A percentile compares a stretch with the other conserved stretches of the same genome.
Conservation (phyloP, 495 filamentous ascomycete genomes). For the Penicillium alfredii region DNA sequence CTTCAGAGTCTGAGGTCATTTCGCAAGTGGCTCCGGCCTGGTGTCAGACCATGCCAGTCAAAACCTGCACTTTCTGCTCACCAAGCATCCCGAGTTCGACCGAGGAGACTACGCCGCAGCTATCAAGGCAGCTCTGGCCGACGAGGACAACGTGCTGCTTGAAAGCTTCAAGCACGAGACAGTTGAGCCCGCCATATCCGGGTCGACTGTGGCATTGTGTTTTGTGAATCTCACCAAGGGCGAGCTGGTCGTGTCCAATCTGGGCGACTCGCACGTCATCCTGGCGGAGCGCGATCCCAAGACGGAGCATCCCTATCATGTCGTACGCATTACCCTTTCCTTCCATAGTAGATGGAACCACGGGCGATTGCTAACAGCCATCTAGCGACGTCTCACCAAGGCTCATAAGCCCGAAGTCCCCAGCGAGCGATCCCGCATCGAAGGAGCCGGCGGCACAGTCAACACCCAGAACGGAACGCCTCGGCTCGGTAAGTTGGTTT, state of each 20-base stretch:
- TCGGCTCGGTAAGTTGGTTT: constrained; percentile 26
- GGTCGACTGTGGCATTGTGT: constrained; percentile 35
- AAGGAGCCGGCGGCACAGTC: constrained; percentile 32
- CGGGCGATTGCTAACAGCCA: no score
- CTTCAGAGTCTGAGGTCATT: no score
- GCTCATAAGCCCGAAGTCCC: constrained; percentile 33
- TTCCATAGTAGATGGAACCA: no score
- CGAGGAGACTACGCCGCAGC: constrained; percentile 30
- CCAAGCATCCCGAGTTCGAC: constrained; percentile 27
- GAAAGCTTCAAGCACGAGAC: constrained; percentile 23
- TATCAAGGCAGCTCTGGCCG: constrained; percentile 29
- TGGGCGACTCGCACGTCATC: constrained; percentile 39
- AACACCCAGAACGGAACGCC: constrained; percentile 20
- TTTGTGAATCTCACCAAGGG: constrained; percentile 34
- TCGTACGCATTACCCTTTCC: constrained; percentile 14
- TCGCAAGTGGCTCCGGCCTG: constrained; percentile 31
- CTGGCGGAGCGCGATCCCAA: constrained; percentile 28
- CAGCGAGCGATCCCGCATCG: constrained; percentile 30
- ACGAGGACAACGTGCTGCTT: constrained; percentile 33
- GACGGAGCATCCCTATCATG: constrained; percentile 26
- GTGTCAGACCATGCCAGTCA: constrained; percentile 33
- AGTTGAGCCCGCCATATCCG: constrained; percentile 23
- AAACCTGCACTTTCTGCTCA: constrained; percentile 24
- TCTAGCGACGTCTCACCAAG: constrained; percentile 31
- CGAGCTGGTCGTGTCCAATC: constrained; percentile 32